Evolutionary conservation across 345 rosid species (phyloP).

Genomic region (Heritiera fomes): DNA sequence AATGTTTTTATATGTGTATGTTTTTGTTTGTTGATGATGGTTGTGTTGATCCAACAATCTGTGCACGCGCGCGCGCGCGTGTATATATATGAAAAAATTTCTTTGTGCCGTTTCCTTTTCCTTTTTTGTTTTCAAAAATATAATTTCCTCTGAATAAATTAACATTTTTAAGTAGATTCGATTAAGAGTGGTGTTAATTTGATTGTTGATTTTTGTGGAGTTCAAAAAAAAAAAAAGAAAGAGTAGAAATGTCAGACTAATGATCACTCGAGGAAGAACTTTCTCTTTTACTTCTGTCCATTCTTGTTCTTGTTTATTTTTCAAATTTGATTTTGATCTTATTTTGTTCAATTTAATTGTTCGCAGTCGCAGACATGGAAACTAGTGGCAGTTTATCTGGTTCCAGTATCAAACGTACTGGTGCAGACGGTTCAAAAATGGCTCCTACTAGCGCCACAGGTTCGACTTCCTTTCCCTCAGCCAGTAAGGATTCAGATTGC

Average conservation of each 20-base stretch:
- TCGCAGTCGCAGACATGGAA: neutral
- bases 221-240: neutral
- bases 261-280: slow-evolving; percentile 1
- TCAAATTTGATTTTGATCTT: neutral
- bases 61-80: too few species aligned
- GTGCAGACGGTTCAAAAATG: neutral
- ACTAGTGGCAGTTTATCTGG: neutral
- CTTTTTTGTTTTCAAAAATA: neutral
- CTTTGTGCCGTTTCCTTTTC: neutral
- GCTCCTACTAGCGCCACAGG: neutral
- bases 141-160: neutral
- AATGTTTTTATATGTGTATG: neutral
- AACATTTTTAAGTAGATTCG: neutral
- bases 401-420: neutral
- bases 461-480: neutral
- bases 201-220: neutral
- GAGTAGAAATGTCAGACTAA: neutral
- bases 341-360: neutral
- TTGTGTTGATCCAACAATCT: neutral
- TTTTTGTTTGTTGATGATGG: neutral
- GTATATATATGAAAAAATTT: neutral
- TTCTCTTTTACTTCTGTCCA: neutral
- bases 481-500: neutral
- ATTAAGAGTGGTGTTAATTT: neutral
- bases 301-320: neutral